Conservation (phyloP, 2,329 filamentous ascomycete genomes). For the Colletotrichum falcatum region DNA sequence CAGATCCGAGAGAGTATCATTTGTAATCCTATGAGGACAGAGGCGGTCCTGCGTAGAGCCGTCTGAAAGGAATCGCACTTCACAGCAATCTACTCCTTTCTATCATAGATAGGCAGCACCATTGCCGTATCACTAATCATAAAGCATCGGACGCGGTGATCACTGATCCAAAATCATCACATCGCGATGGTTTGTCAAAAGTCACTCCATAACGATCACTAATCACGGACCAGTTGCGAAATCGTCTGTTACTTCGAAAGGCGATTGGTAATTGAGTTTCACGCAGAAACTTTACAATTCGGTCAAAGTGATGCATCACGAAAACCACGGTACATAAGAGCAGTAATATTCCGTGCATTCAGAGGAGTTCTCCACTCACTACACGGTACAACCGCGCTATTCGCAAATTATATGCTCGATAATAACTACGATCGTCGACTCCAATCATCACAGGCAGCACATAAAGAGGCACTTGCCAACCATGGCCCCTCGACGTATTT, state of each 20-base stretch:
- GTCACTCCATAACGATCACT: background rate
- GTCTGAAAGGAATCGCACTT: background rate
- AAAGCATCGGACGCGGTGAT: background rate
- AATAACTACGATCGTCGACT: background rate
- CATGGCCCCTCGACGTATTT: constrained; percentile 43
- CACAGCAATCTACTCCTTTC: too few species aligned
- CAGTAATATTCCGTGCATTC: too few species aligned
- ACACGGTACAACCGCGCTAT: too few species aligned
- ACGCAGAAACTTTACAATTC: too few species aligned
- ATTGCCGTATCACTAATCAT: background rate
- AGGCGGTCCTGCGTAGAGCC: background rate
- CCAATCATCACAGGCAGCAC: too few species aligned
- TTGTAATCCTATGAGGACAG: background rate
- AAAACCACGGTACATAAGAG: background rate
- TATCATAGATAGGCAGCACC: too few species aligned
- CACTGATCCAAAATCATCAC: background rate
- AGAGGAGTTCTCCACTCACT: fast-evolving
- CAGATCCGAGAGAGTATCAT: constrained; percentile 25
- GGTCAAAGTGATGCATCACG: too few species aligned
- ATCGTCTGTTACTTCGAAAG: background rate
- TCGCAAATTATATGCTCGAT: background rate
- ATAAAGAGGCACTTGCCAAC: background rate
- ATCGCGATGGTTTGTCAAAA: background rate
- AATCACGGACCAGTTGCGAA: background rate
- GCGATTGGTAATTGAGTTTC: background rate